These are phyloP conservation scores for Diaporthe helianthi DNA, from an alignment of 2,329 filamentous ascomycete species.

Conservation along the genomic window DNA sequence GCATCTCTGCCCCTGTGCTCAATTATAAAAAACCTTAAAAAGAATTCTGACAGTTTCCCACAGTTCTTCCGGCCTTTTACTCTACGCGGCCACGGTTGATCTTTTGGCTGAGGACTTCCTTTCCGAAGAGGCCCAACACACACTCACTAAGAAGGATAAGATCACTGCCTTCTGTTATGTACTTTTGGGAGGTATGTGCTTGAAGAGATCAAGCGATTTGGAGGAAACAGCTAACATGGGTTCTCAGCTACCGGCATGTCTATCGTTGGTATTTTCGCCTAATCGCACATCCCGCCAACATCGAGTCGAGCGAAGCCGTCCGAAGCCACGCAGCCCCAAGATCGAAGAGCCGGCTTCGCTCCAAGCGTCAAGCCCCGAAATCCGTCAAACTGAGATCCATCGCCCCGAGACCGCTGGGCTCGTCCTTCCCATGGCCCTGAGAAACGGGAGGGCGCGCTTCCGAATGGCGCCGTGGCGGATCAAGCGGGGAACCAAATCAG, in stretches of 20 bases:
- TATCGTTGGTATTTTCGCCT: conserved; percentile 55
- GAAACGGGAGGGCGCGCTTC: neutral
- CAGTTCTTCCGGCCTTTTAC: conserved; percentile 65
- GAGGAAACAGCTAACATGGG: conserved; percentile 23
- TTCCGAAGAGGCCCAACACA: conserved; percentile 60
- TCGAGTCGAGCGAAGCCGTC: neutral
- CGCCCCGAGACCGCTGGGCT: neutral
- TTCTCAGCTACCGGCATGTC: conserved; percentile 53
- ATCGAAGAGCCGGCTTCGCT: neutral
- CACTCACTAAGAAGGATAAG: conserved; percentile 60
- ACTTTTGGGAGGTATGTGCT: conserved; percentile 55
- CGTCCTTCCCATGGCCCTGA: neutral
- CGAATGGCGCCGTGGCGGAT: conserved; percentile 15
- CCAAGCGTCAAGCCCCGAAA: neutral
- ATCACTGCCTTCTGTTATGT: conserved; percentile 60
- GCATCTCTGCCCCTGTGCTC: conserved; percentile 36
- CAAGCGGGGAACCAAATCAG: conserved; percentile 1
- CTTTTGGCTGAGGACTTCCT: conserved; percentile 71
- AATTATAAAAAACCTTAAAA: neutral
- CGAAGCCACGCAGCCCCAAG: neutral
- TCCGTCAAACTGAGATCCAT: conserved; percentile 17
- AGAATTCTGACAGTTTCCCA: neutral
- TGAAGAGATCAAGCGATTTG: neutral
- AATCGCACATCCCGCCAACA: conserved; percentile 34
- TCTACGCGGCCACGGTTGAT: conserved; percentile 70